Percentiles rank a stretch among this genome's conserved stretches.
Evolutionary conservation across 495 filamentous ascomycete genomes (phyloP).

Genomic region (Neurospora terricola): DNA sequence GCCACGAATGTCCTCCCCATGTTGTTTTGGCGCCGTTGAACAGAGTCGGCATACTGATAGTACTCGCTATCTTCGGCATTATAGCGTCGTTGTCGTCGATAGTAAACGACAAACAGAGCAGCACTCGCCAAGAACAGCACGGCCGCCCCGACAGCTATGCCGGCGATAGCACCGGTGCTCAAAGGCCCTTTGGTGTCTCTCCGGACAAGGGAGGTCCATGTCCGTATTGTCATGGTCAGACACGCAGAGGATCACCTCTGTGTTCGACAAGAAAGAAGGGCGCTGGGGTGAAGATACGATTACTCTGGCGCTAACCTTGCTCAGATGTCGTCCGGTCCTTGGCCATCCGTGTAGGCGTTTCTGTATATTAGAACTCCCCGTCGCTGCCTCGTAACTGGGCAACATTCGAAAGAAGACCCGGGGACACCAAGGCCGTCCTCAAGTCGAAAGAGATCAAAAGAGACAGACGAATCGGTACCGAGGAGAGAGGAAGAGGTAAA

Average conservation of each 20-base stretch:
- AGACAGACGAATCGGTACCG: background rate
- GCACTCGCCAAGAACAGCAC: constrained; percentile 28
- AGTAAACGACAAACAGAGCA: constrained; percentile 33
- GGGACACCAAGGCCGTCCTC: background rate
- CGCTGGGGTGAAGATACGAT: background rate
- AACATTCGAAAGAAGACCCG: background rate
- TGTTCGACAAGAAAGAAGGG: background rate
- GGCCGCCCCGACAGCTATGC: constrained; percentile 30
- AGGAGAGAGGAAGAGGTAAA: background rate
- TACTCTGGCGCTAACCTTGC: background rate
- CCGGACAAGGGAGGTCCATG: background rate
- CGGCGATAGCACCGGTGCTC: constrained; percentile 35
- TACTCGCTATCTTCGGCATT: constrained; percentile 12
- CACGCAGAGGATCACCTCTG: background rate
- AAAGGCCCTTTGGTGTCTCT: constrained; percentile 4
- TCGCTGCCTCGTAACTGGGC: background rate
- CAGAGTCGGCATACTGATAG: background rate
- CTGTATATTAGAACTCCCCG: background rate
- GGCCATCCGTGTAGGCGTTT: background rate
- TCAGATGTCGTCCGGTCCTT: background rate
- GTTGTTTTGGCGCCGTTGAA: constrained; percentile 1
- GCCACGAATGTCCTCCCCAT: constrained; percentile 2
- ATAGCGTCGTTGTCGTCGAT: constrained; percentile 26
- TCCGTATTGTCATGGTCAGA: background rate
- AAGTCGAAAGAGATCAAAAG: background rate